phyloP scores from a whole-genome alignment of 768 basidiomycete species.

The Rhodosporidiobolus sp. region DNA sequence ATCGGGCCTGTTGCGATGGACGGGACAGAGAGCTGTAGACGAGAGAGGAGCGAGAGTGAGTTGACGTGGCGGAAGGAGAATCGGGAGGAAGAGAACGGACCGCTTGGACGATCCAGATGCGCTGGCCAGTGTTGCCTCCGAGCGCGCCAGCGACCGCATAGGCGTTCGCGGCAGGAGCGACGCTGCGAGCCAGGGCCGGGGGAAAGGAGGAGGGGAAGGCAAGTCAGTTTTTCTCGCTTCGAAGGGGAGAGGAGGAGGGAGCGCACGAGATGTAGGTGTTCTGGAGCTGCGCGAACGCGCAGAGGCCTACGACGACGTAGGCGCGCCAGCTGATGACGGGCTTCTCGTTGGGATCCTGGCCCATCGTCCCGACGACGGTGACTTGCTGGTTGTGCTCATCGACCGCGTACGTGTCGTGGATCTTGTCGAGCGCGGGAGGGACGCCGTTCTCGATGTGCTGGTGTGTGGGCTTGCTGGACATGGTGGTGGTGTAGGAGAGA shows the following conservation, averaged over 20 bases:
- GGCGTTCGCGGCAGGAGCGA: constrained; percentile 7
- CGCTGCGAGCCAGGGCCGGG: no score
- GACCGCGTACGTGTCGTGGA: constrained; percentile 20
- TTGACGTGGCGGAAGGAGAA: neutral
- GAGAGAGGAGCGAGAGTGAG: neutral
- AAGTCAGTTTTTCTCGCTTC: neutral
- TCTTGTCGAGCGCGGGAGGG: no score
- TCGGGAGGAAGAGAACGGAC: neutral
- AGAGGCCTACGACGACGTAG: neutral
- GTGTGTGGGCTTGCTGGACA: neutral
- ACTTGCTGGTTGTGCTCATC: neutral
- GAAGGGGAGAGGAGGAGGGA: neutral
- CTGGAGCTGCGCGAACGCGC: neutral
- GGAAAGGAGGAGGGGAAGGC: neutral
- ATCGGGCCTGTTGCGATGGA: constrained; percentile 12
- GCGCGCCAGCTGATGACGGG: neutral
- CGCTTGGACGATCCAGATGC: constrained; percentile 22
- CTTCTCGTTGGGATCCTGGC: constrained; percentile 11
- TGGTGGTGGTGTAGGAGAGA: neutral
- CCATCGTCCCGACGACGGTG: constrained; percentile 16
- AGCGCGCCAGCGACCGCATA: constrained; percentile 2
- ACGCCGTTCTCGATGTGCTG: neutral
- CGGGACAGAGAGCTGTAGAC: constrained; percentile 1
- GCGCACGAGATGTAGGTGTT: constrained; percentile 11
- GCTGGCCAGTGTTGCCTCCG: neutral